A percentile compares a stretch with the other conserved stretches of the same genome.
Evolutionary conservation across 1,284 basidiomycete genomes (phyloP).

Genomic region (Melanopsichium pennsylvanicum): DNA sequence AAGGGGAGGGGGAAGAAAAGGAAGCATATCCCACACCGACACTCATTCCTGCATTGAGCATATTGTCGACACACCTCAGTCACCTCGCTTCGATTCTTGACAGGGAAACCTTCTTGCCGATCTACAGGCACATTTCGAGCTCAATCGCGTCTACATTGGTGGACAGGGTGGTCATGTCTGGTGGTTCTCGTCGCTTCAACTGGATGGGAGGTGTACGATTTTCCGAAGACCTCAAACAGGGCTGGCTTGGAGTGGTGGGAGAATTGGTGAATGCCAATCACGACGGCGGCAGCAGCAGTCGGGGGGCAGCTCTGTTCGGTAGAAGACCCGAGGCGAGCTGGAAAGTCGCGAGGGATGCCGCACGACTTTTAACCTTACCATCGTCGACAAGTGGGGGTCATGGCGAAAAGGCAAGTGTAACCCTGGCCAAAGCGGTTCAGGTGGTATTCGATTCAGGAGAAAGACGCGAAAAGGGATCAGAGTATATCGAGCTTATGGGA

Average conservation of each 20-base stretch:
- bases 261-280: constrained; percentile 11
- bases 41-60: constrained; percentile 50
- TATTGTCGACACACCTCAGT: constrained; percentile 51
- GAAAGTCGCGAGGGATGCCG: constrained; percentile 30
- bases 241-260: constrained; percentile 54
- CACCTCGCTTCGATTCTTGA: constrained; percentile 53
- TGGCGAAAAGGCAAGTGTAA: neutral
- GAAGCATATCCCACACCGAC: constrained; percentile 43
- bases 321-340: constrained; percentile 44
- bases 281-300: neutral
- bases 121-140: constrained; percentile 49
- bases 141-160: constrained; percentile 39
- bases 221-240: constrained; percentile 38
- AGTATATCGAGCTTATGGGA: constrained; percentile 12
- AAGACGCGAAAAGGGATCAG: neutral
- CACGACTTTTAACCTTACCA: constrained; percentile 16
- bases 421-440: constrained; percentile 27
- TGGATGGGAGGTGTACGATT: constrained; percentile 29
- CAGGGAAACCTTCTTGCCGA: constrained; percentile 24
- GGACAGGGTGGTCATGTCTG: constrained; percentile 57
- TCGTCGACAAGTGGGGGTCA: neutral
- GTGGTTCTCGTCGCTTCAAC: constrained; percentile 32
- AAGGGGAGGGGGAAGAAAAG: constrained; percentile 9
- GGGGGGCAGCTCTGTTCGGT: constrained; percentile 39
- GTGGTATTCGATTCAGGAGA: constrained; percentile 22